These are phyloP conservation scores for Saccharomyces uvarum DNA, from an alignment of 1,139 yeast species.

Conservation along the genomic window DNA sequence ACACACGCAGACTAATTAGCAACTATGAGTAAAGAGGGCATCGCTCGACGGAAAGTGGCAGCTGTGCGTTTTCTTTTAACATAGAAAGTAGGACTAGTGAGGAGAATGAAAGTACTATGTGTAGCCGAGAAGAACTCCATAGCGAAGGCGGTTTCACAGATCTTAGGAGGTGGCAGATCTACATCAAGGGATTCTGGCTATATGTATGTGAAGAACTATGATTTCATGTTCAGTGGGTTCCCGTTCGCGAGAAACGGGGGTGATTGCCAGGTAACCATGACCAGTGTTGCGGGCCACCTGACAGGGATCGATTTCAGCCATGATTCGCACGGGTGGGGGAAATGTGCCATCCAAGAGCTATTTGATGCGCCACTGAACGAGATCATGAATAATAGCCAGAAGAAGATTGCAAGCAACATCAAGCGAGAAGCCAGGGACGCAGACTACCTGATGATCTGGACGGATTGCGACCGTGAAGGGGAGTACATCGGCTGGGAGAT, in stretches of 20 bases:
- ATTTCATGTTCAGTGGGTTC: slow-evolving; percentile 54
- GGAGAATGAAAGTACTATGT: slow-evolving; percentile 67
- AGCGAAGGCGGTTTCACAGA: slow-evolving; percentile 73
- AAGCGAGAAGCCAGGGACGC: slow-evolving; percentile 54
- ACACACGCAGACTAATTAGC: not conserved
- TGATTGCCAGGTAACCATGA: slow-evolving; percentile 68
- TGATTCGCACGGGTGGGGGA: slow-evolving; percentile 52
- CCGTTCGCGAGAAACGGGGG: slow-evolving; percentile 31
- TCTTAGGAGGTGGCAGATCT: slow-evolving; percentile 66
- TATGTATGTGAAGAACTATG: slow-evolving; percentile 73
- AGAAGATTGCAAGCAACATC: slow-evolving; percentile 62
- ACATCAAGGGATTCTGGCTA: slow-evolving; percentile 43
- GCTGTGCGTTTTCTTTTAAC: not conserved
- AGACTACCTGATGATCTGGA: slow-evolving; percentile 81
- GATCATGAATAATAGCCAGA: slow-evolving; percentile 36
- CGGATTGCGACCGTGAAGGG: slow-evolving; percentile 98
- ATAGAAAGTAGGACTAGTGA: not conserved
- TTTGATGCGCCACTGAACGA: slow-evolving; percentile 60
- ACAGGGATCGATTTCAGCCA: slow-evolving; percentile 57
- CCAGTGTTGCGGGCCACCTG: slow-evolving; percentile 85
- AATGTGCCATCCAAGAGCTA: slow-evolving; percentile 55
- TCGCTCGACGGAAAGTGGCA: not conserved
- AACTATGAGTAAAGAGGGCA: not conserved
- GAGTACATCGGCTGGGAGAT: slow-evolving; percentile 92
- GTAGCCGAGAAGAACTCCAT: slow-evolving; percentile 97